Conservation (phyloP, 2,329 filamentous ascomycete species). For the Ceratocystis albifundus region DNA sequence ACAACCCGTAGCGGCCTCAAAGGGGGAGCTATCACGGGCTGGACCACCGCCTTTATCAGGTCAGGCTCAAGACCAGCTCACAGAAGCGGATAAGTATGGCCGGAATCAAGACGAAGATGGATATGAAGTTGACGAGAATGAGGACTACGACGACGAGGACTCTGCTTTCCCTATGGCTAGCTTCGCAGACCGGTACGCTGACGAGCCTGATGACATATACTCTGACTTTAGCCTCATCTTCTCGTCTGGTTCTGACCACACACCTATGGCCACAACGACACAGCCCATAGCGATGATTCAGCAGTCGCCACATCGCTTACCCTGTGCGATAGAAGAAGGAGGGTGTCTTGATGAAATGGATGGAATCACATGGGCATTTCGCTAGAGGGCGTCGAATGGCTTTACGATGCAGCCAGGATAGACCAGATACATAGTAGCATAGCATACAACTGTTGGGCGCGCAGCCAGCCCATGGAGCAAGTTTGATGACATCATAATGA, state of each 20-base stretch:
- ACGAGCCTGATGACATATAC: conserved; percentile 42
- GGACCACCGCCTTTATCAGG: background rate
- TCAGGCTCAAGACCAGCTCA: background rate
- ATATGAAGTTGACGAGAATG: conserved; percentile 20
- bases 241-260: conserved; percentile 28
- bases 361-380: conserved; percentile 39
- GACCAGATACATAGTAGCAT: background rate
- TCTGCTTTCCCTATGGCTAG: conserved; percentile 39
- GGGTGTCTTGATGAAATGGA: conserved; percentile 44
- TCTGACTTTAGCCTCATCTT: conserved; percentile 45
- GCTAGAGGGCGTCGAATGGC: conserved; percentile 1
- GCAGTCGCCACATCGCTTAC: background rate
- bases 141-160: conserved; percentile 37
- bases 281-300: conserved; percentile 24
- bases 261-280: conserved; percentile 26
- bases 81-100: background rate
- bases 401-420: background rate
- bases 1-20: background rate
- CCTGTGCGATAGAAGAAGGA: conserved; percentile 28
- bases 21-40: background rate
- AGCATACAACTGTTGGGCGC: background rate
- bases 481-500: background rate
- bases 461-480: background rate
- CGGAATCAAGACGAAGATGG: background rate
- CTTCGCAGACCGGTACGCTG: conserved; percentile 37